A percentile compares a stretch with the other conserved stretches of the same genome.
These are phyloP conservation scores for Spizellomyces punctatus DNA, from an alignment of 192 early-diverging fungal genomes.

Conservation along the genomic window DNA sequence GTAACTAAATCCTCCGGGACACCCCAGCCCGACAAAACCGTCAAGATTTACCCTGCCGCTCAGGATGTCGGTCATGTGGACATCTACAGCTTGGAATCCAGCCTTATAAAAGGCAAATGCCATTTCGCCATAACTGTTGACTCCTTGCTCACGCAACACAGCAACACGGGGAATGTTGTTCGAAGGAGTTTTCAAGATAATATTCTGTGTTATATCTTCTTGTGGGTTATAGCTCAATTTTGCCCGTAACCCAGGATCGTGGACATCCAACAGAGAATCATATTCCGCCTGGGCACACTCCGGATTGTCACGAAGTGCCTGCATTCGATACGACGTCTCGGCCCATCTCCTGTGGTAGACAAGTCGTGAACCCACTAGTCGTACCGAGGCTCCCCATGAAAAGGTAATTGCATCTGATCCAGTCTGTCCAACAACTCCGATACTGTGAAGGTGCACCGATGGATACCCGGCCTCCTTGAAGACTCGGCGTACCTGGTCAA, in stretches of 20 bases:
- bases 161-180: slow-evolving; percentile 78
- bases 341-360: slow-evolving; percentile 84
- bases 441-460: slow-evolving; percentile 48
- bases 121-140: slow-evolving; percentile 95
- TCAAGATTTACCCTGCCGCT: slow-evolving; percentile 47
- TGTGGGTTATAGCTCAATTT: slow-evolving; percentile 78
- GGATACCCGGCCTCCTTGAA: slow-evolving; percentile 62
- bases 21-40: slow-evolving; percentile 85
- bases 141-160: slow-evolving; percentile 96
- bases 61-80: slow-evolving; percentile 98
- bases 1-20: slow-evolving; percentile 98
- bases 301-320: slow-evolving; percentile 87
- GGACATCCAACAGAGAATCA: slow-evolving; percentile 64
- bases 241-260: slow-evolving; percentile 80
- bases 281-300: slow-evolving; percentile 84
- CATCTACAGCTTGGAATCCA: slow-evolving; percentile 93
- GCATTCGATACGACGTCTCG: slow-evolving; percentile 91
- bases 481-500: slow-evolving; percentile 55
- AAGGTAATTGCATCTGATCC: slow-evolving; percentile 54
- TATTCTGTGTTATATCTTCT: slow-evolving; percentile 43
- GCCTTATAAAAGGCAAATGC: slow-evolving; percentile 91
- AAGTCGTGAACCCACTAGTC: slow-evolving; percentile 58
- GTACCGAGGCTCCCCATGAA: slow-evolving; percentile 41
- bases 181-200: slow-evolving; percentile 16
- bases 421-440: slow-evolving; percentile 60